Base-by-base conservation (phyloP, 179 eudicot genomes). In the Corrigiola litoralis region DNA sequence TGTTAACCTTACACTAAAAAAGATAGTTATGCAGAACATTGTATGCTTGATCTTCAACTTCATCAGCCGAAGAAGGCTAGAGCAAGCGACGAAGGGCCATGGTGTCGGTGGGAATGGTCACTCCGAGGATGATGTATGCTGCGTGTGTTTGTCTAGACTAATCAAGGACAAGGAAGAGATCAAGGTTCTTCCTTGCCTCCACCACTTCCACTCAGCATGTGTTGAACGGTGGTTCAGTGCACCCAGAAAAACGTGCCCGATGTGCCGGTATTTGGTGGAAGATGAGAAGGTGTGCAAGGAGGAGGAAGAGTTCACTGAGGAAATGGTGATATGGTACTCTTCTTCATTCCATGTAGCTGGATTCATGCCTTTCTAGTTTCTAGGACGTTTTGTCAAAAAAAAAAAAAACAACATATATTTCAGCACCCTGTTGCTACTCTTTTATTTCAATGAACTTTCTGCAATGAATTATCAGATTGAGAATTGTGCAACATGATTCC, bases 251-350 rank as follows among this genome's bases (percentile, higher is more conserved):
- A 75, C 79, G 0, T 75, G 79, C n/a, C 79, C 79, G 0, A 53
- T 75, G 3, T 75, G 79, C 64, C 68, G 75, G 68, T 71, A 66
- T 66, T 31, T 71, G 42, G 79, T 75, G 1, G 75, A 65, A 37
- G 79, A 75, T 4, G 71, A 58, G 53, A 50, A 41, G 40, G 31
- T 42, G 2, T 55, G 70, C 59, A 33, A 9, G 27, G 71, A 61
- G 14, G 63, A 61, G 8, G 68, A 46, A 36, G 63, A 58, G 32
- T 41, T 60, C 20, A 70, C 60, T 4, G 58, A 55, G 38, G 75
- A 70, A 6, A 52, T 75, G 75, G 65, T 67, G 21, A 48, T 75
- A 16, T 75, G 79, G 79, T 75, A 75, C 25, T 70, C 77, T 70
- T 63, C 64, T 49, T 66, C 79, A 37, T 70, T 75, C 23, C 68